These are phyloP conservation scores for Metschnikowia reukaufii DNA, from an alignment of 805 yeast species.

Conservation along the genomic window DNA sequence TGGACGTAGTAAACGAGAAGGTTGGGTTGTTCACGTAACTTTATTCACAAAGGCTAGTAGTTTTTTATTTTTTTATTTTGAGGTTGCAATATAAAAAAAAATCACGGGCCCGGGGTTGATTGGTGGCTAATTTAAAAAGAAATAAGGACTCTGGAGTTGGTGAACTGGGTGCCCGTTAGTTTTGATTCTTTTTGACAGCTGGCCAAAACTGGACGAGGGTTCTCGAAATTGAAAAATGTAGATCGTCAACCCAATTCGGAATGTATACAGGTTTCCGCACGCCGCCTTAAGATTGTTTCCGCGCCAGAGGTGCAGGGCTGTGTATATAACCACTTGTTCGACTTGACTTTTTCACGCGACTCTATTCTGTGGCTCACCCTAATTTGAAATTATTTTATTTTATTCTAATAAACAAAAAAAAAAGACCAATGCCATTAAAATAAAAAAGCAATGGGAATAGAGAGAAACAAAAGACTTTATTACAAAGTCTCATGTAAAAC, in stretches of 20 bases:
- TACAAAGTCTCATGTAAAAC: constrained; percentile 60
- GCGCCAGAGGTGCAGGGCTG: background rate
- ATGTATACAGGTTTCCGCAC: background rate
- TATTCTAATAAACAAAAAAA: background rate
- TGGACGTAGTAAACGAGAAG: background rate
- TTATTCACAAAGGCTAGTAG: too few relatives aligned
- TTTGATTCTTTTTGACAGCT: constrained; percentile 5
- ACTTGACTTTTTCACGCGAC: background rate
- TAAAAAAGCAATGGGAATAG: too few relatives aligned
- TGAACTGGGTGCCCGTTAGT: background rate
- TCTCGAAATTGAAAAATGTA: constrained; percentile 3
- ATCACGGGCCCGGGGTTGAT: background rate
- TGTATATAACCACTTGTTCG: background rate
- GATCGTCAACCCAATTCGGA: background rate
- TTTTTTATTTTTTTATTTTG: background rate
- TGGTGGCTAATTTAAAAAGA: background rate
- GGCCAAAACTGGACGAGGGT: constrained; percentile 9
- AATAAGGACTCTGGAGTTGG: constrained; percentile 2
- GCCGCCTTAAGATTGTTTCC: background rate
- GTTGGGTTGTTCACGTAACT: background rate
- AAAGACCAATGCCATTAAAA: too few relatives aligned
- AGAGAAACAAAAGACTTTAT: background rate
- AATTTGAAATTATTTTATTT: background rate
- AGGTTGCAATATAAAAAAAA: background rate
- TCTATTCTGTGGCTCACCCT: background rate